phyloP scores from a whole-genome alignment of 78 protist species.

The Chrysochromulina tobinii region DNA sequence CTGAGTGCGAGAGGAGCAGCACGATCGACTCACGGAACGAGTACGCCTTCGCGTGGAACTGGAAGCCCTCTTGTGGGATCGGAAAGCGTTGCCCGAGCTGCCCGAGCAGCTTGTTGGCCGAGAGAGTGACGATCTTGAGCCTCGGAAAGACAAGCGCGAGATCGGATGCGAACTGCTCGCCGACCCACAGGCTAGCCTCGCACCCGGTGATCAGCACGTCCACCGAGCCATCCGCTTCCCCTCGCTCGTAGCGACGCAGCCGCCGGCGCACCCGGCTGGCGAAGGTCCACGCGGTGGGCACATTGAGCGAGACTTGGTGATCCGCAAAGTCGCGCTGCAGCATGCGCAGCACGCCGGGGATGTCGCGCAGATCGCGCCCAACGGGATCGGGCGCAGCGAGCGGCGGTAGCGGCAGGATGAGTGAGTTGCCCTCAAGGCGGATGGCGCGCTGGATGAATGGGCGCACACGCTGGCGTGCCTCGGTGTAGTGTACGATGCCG shows the following conservation, averaged over 20 bases:
- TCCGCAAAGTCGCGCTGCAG: not conserved
- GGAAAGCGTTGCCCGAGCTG: constrained; percentile 11
- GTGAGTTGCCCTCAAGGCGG: not conserved
- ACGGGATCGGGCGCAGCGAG: not conserved
- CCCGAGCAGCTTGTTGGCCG: constrained; percentile 39
- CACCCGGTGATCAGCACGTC: constrained; percentile 31
- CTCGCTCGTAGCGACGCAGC: not conserved
- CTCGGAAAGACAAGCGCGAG: not conserved
- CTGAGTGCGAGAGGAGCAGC: not conserved
- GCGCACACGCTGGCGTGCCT: no score
- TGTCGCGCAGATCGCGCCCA: not conserved
- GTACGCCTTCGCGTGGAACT: not conserved
- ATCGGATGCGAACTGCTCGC: constrained; percentile 37
- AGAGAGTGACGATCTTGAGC: not conserved
- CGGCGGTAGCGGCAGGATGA: not conserved
- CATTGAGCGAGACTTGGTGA: not conserved
- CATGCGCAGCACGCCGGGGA: not conserved
- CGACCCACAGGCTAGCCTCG: constrained; percentile 37
- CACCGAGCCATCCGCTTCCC: constrained; percentile 18
- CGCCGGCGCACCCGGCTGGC: not conserved
- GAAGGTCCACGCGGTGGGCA: not conserved
- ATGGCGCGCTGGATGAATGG: not conserved
- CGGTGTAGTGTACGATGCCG: no score
- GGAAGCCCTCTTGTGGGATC: constrained; percentile 3
- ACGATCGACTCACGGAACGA: not conserved